phyloP scores from a whole-genome alignment of 108 stramenopile species.

The Pseudonitzschia pungens region DNA sequence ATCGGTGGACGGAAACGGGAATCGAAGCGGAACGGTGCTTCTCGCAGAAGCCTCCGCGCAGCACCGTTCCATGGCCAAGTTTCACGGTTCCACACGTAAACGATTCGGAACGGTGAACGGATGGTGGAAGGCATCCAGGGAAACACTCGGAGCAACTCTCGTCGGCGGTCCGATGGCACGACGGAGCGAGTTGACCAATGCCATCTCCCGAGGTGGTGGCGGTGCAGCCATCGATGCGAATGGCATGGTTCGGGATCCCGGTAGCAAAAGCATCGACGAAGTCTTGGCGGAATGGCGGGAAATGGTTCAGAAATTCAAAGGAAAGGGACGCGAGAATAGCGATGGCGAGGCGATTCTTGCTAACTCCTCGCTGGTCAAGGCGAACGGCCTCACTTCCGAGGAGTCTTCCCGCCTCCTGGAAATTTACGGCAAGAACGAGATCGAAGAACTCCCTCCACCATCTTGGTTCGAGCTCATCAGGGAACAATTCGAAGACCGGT shows the following conservation, averaged over 20 bases:
- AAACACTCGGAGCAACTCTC: not conserved
- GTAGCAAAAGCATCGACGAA: not conserved
- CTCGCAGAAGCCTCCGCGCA: not conserved
- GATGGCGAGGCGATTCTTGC: not conserved
- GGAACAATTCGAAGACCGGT: conserved; percentile 87
- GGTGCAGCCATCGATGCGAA: not conserved
- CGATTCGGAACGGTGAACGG: not conserved
- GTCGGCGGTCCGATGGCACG: not conserved
- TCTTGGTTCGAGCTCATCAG: conserved; percentile 55
- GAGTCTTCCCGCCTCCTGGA: conserved; percentile 3
- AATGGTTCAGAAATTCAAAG: not conserved
- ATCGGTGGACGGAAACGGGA: no score
- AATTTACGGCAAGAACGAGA: conserved; percentile 59
- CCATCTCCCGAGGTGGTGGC: not conserved
- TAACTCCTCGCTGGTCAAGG: not conserved
- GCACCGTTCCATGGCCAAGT: not conserved
- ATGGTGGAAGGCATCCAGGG: not conserved
- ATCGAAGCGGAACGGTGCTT: no score
- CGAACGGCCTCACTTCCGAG: not conserved
- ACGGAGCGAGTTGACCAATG: not conserved
- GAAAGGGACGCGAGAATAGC: not conserved
- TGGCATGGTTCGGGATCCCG: not conserved
- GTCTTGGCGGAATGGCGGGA: not conserved
- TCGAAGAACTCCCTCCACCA: conserved; percentile 46
- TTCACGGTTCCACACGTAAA: not conserved